phyloP scores from a whole-genome alignment of 2,329 filamentous ascomycete genomes.

The Epichloe hybrida region DNA sequence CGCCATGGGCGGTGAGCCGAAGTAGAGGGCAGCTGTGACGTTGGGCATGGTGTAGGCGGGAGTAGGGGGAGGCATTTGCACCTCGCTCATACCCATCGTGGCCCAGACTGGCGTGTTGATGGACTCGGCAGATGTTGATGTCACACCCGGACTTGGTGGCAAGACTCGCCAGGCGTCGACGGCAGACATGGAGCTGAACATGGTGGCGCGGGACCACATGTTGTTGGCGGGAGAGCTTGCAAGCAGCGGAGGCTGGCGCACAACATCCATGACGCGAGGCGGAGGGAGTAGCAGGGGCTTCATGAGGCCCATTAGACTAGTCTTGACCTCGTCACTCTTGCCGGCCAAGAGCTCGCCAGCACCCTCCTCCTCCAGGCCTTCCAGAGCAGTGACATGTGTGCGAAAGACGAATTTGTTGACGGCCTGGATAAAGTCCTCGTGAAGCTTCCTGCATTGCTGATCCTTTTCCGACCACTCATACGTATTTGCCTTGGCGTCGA shows the following conservation, averaged over 20 bases:
- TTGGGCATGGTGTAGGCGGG: constrained; percentile 64
- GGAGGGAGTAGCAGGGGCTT: constrained; percentile 76
- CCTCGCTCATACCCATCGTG: constrained; percentile 59
- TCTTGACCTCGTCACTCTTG: constrained; percentile 88
- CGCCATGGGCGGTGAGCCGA: constrained; percentile 62
- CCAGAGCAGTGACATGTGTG: constrained; percentile 74
- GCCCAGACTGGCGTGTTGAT: constrained; percentile 62
- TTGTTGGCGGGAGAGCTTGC: constrained; percentile 66
- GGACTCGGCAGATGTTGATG: constrained; percentile 56
- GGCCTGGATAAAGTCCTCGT: constrained; percentile 91
- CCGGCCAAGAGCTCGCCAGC: constrained; percentile 85
- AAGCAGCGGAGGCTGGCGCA: constrained; percentile 73
- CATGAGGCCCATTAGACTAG: constrained; percentile 69
- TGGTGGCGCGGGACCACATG: constrained; percentile 67
- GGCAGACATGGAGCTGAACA: constrained; percentile 51
- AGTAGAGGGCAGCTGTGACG: constrained; percentile 61
- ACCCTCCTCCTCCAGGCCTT: constrained; percentile 93
- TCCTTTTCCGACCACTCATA: constrained; percentile 97
- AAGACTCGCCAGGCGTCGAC: constrained; percentile 86
- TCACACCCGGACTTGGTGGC: constrained; percentile 73
- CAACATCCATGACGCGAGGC: constrained; percentile 76
- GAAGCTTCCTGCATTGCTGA: constrained; percentile 88
- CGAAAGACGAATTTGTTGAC: constrained; percentile 96
- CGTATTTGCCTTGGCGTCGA: constrained; percentile 76
- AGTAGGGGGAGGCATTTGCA: constrained; percentile 68